A percentile compares a stretch with the other conserved stretches of the same genome.
Conservation (phyloP, 345 rosid species). For the Pugionium cornutum region DNA sequence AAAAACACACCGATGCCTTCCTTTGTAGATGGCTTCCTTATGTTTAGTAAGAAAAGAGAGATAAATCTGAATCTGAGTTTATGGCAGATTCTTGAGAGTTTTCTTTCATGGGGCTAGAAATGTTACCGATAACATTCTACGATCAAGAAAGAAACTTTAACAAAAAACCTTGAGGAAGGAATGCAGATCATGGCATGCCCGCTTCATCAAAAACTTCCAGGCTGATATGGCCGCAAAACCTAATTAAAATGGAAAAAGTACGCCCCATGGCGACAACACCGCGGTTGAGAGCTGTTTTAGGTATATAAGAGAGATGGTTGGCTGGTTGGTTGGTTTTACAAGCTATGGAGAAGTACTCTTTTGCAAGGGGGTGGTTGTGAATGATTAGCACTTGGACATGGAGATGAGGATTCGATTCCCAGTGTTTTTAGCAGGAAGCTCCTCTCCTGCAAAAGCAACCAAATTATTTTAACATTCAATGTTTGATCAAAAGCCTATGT, state of each 20-base stretch:
- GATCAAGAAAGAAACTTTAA: conserved; percentile 26
- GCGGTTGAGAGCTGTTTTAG: conserved; percentile 9
- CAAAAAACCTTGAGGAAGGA: conserved; percentile 38
- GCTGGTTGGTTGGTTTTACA: conserved; percentile 44
- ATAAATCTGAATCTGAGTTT: conserved; percentile 32
- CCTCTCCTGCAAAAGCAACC: conserved; percentile 66
- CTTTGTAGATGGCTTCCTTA: conserved; percentile 40
- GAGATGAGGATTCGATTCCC: conserved; percentile 73
- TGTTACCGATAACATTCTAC: conserved; percentile 43
- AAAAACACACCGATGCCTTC: conserved; percentile 29
- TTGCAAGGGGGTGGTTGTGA: conserved; percentile 85
- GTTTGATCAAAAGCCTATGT: conserved; percentile 7
- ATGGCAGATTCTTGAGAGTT: conserved; percentile 42
- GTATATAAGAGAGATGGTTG: conserved; percentile 12
- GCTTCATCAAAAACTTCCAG: conserved; percentile 67
- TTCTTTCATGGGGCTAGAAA: conserved; percentile 33
- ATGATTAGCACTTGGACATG: conserved; percentile 58
- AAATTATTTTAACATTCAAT: background rate
- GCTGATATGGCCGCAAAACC: conserved; percentile 75
- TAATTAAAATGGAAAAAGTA: conserved; percentile 23
- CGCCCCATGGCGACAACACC: conserved; percentile 38
- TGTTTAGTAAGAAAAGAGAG: conserved; percentile 27
- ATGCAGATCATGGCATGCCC: conserved; percentile 70
- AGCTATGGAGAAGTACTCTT: conserved; percentile 92
- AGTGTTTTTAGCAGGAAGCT: conserved; percentile 86